A percentile compares a stretch with the other conserved stretches of the same genome.
Evolutionary conservation across 164 flowering plant species (phyloP).

Genomic region (Nelumbo lutea): DNA sequence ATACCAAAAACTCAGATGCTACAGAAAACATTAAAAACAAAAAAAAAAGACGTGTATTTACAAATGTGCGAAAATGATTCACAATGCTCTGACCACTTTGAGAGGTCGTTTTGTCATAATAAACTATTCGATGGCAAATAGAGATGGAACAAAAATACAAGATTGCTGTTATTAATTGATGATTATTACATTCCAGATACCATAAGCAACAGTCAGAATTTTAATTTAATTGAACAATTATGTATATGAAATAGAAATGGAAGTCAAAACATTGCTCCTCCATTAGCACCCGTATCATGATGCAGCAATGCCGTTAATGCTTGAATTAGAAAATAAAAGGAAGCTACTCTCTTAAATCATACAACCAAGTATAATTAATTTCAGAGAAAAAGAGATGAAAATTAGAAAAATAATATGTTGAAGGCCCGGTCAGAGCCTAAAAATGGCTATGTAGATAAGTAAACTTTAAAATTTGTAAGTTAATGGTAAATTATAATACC

Average conservation of each 20-base stretch:
- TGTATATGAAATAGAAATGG: neutral
- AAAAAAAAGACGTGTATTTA: neutral
- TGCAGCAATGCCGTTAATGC: neutral
- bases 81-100: neutral
- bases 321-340: neutral
- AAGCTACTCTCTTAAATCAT: neutral
- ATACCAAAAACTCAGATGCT: neutral
- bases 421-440: neutral
- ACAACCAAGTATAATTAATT: neutral
- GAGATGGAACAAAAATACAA: neutral
- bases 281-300: neutral
- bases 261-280: neutral
- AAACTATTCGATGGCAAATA: neutral
- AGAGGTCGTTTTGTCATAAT: neutral
- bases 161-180: no score
- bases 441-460: neutral
- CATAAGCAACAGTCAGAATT: neutral
- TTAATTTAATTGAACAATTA: neutral
- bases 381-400: neutral
- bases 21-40: neutral
- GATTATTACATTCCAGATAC: neutral
- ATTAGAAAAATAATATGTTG: neutral
- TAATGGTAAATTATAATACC: conserved; percentile 40
- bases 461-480: conserved; percentile 5
- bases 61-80: neutral